A percentile compares a stretch with the other conserved stretches of the same genome.
phyloP scores from a whole-genome alignment of 2,329 filamentous ascomycete genomes.

The Westerdykella sp. region DNA sequence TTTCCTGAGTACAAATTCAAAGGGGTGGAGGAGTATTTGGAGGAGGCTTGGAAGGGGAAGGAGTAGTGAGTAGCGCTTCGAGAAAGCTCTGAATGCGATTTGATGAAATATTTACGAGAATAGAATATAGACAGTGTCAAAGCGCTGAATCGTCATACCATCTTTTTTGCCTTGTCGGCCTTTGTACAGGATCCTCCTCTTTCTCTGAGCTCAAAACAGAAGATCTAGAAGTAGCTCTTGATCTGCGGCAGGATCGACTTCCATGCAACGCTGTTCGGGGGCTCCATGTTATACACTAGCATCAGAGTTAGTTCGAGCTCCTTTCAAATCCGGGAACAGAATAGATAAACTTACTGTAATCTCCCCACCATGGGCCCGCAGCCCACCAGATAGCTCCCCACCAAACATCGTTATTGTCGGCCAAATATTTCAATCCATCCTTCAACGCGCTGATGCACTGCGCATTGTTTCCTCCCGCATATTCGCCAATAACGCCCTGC shows the following conservation, averaged over 20 bases:
- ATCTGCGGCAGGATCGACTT: conserved; percentile 28
- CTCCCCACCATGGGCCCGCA: conserved; percentile 49
- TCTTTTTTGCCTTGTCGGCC: too few relatives aligned
- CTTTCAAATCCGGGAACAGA: conserved; percentile 41
- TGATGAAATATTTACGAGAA: too few relatives aligned
- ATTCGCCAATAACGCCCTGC: conserved; percentile 50
- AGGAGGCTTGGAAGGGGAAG: conserved; percentile 38
- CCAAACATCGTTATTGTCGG: conserved; percentile 49
- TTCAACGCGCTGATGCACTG: conserved; percentile 47
- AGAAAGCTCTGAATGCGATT: too few relatives aligned
- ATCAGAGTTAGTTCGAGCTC: conserved; percentile 5
- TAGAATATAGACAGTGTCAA: too few relatives aligned
- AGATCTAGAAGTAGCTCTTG: conserved; percentile 25
- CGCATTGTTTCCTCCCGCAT: conserved; percentile 47
- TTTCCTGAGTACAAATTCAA: conserved; percentile 44
- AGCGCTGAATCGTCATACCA: too few relatives aligned
- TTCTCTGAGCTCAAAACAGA: too few relatives aligned
- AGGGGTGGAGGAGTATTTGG: conserved; percentile 39
- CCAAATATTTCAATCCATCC: conserved; percentile 46
- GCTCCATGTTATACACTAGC: conserved; percentile 44
- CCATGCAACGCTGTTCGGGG: conserved; percentile 37
- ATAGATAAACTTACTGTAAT: conserved; percentile 48
- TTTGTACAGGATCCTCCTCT: too few relatives aligned
- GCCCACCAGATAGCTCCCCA: conserved; percentile 51
- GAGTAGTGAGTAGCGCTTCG: conserved; percentile 9